Evolutionary conservation across 1,284 basidiomycete species (phyloP), one percentile per base, ranked within the genome.

Genomic region (Kwoniella shivajii): DNA sequence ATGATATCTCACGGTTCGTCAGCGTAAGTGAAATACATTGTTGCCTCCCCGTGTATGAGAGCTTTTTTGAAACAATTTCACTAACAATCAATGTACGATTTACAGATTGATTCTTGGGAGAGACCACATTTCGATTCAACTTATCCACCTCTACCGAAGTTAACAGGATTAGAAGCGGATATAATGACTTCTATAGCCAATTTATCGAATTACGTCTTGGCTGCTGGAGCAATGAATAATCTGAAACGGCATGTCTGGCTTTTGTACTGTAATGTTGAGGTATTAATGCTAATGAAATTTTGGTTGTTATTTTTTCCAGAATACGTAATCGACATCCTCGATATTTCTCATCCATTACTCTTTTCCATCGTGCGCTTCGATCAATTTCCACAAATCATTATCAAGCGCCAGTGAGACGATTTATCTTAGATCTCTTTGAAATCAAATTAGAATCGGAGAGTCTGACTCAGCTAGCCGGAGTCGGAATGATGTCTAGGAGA

Each of bases 121-220:
- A 46, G 81, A 78, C 46, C 61, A 0, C 48, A 65, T 11, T 37
- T 59, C 4, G 47, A 54, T 9, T 34, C 57, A 4, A 76, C 78
- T 24, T 81, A 84, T 54, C 77, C 72, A 64, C 62, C 84, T 20
- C 80, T 86, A 56, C 85, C 87, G 6, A 85, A 88, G 3, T 84
- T 85, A 2, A 81, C 83, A 2, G 85, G 88, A 54, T 79, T 85
- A 39, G 92, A 97, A 68, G 82, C 86, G n/a, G 90, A 95, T 64
- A 88, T 94, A 31, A 84, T 95, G 68, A 87, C 87, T 4, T 88
- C 91, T 9, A 90, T 99, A 47, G 88, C 94, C 66, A 97, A 98
- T 72, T 81, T 99, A 37, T 88, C 91, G 44, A 99, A 99, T 69
- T 92, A 94, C 24, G 93, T 99, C 50, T 88, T 99, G 54, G 93